Evolutionary conservation across 2,329 filamentous ascomycete species (phyloP).

Genomic region (Cordyceps cateniannulata): DNA sequence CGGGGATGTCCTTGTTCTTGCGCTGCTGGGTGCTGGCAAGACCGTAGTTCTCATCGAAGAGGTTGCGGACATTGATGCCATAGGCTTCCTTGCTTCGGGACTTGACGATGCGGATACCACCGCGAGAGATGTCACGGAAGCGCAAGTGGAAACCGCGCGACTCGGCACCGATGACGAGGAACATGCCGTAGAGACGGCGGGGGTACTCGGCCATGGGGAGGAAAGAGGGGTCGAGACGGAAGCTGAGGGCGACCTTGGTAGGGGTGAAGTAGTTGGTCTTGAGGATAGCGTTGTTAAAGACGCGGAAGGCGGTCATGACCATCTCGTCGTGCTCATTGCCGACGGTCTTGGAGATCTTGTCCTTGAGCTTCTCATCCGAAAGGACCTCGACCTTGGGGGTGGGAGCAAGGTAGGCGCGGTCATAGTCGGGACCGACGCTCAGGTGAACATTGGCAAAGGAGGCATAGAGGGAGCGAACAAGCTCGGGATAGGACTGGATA

Average conservation of each 20-base stretch:
- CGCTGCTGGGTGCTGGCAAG: slow-evolving; percentile 97
- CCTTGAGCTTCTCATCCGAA: slow-evolving; percentile 65
- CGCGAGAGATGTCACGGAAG: slow-evolving; percentile 93
- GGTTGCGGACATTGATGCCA: slow-evolving; percentile 87
- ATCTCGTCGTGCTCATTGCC: slow-evolving; percentile 94
- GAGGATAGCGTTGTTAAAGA: slow-evolving; percentile 87
- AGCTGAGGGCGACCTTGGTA: slow-evolving; percentile 95
- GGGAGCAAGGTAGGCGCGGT: slow-evolving; percentile 46
- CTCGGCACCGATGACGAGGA: slow-evolving; percentile 94
- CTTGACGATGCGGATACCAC: slow-evolving; percentile 97
- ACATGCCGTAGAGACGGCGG: slow-evolving; percentile 93
- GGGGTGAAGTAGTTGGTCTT: slow-evolving; percentile 98
- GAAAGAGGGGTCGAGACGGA: slow-evolving; percentile 85
- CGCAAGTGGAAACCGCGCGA: slow-evolving; percentile 95
- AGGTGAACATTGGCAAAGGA: slow-evolving; percentile 86
- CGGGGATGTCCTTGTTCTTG: slow-evolving; percentile 99
- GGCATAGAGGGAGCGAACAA: slow-evolving; percentile 83
- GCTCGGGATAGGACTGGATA: slow-evolving; percentile 79
- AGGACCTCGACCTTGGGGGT: slow-evolving; percentile 61
- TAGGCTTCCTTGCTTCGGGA: slow-evolving; percentile 95
- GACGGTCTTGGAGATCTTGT: slow-evolving; percentile 71
- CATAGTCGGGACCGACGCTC: slow-evolving; percentile 43
- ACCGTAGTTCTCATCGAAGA: slow-evolving; percentile 99
- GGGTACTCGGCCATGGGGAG: slow-evolving; percentile 89
- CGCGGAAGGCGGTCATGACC: slow-evolving; percentile 94